These are phyloP conservation scores for Globisporangium perplexum DNA, from an alignment of 352 stramenopile species.

Conservation along the genomic window DNA sequence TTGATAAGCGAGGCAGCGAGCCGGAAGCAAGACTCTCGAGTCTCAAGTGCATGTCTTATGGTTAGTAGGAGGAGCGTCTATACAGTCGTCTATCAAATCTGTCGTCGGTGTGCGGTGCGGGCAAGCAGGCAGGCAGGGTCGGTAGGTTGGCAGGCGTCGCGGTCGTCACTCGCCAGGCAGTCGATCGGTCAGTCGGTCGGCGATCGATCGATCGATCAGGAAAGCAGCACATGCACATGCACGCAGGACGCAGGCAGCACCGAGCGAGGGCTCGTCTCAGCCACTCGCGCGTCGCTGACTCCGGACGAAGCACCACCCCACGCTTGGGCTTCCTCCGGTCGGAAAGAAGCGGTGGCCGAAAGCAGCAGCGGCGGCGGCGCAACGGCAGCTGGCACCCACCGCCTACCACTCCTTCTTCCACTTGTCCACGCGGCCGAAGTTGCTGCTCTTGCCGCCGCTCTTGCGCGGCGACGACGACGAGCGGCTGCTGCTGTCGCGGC, in stretches of 20 bases:
- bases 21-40: too few species aligned
- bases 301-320: background rate
- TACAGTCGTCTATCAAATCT: conserved; percentile 13
- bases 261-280: background rate
- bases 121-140: background rate
- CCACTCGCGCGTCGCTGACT: background rate
- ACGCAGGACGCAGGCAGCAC: too few species aligned
- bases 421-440: conserved; percentile 24
- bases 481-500: conserved; percentile 14
- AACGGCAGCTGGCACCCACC: background rate
- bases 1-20: too few species aligned
- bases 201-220: background rate
- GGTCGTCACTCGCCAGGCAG: conserved; percentile 9
- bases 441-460: conserved; percentile 15
- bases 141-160: background rate
- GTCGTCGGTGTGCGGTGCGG: background rate
- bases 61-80: conserved; percentile 1
- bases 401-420: conserved; percentile 24
- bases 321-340: background rate
- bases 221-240: background rate
- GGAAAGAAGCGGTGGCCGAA: too few species aligned
- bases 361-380: too few species aligned
- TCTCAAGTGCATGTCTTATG: background rate
- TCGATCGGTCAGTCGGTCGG: background rate
- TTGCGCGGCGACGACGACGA: conserved; percentile 7